Conservation (phyloP, 305 asterid species). For the Fraxinus sp. region DNA sequence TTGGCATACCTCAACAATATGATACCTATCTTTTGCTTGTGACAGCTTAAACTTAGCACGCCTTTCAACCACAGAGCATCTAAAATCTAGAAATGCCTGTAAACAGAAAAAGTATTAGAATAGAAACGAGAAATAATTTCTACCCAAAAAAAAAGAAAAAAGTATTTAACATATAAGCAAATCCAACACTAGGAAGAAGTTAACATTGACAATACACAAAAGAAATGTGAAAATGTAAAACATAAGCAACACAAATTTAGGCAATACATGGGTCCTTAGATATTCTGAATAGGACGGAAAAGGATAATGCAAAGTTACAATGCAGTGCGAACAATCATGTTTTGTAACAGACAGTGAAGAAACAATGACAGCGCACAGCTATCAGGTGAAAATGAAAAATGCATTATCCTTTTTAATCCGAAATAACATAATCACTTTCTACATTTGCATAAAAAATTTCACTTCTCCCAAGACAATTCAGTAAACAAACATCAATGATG, state of each 20-base stretch:
- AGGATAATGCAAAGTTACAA: neutral
- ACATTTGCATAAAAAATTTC: neutral
- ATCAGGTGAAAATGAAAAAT: neutral
- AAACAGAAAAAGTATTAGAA: slow-evolving; percentile 17
- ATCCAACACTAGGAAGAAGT: slow-evolving; percentile 15
- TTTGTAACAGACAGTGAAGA: neutral
- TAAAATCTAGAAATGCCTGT: slow-evolving; percentile 94
- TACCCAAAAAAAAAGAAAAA: neutral
- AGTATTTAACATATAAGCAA: neutral
- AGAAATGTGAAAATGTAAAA: neutral
- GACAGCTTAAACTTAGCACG: slow-evolving; percentile 75
- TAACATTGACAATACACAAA: neutral
- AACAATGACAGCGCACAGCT: neutral
- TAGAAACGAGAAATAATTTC: neutral
- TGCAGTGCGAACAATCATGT: neutral
- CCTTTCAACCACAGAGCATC: slow-evolving; percentile 92
- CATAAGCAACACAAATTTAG: neutral
- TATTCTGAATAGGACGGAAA: neutral
- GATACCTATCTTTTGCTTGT: slow-evolving; percentile 87
- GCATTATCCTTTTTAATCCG: neutral
- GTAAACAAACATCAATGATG: neutral
- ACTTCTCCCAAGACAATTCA: neutral
- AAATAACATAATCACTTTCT: neutral
- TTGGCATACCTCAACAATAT: slow-evolving; percentile 81
- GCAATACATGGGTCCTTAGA: neutral